A percentile compares a stretch with the other conserved stretches of the same genome.
phyloP scores from a whole-genome alignment of 1,284 basidiomycete species.

The Bjerkandera adusta region DNA sequence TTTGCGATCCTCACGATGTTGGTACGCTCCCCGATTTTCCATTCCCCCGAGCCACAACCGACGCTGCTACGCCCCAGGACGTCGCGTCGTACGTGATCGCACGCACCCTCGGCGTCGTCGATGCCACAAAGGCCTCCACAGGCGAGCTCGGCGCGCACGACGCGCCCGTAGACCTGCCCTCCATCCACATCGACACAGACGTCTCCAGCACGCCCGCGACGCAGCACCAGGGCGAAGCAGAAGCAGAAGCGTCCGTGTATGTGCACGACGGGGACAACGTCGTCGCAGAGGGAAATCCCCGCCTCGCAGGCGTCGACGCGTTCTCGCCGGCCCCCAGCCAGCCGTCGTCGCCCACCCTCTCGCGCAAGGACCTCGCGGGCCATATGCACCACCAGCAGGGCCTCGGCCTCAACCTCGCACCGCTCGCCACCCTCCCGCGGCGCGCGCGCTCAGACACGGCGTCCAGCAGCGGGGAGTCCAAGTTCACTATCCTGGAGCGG shows the following conservation, averaged over 20 bases:
- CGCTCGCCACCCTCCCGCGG: conserved; percentile 10
- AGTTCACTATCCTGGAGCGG: conserved; percentile 31
- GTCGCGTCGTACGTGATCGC: conserved; percentile 79
- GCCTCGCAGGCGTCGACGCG: conserved; percentile 65
- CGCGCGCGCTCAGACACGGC: conserved; percentile 12
- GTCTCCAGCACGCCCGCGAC: conserved; percentile 6
- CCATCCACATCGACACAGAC: conserved; percentile 7
- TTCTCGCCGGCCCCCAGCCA: conserved; percentile 68
- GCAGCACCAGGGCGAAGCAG: conserved; percentile 19
- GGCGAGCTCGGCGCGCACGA: conserved; percentile 37
- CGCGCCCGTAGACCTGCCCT: conserved; percentile 16
- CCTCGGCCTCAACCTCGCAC: conserved; percentile 18
- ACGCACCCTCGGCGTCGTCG: conserved; percentile 75
- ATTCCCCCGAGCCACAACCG: neutral
- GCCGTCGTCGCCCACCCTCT: conserved; percentile 60
- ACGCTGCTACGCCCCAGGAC: conserved; percentile 44
- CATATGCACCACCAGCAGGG: conserved; percentile 15
- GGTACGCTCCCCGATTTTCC: conserved; percentile 38
- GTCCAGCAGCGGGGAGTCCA: conserved; percentile 30
- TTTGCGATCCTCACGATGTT: conserved; percentile 62
- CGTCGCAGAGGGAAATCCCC: conserved; percentile 46
- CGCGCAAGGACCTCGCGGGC: conserved; percentile 32
- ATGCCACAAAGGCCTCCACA: conserved; percentile 67
- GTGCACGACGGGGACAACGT: conserved; percentile 37
- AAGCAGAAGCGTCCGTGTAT: conserved; percentile 29